Conservation (phyloP, 345 rosid genomes). For the Pistacia vera region DNA sequence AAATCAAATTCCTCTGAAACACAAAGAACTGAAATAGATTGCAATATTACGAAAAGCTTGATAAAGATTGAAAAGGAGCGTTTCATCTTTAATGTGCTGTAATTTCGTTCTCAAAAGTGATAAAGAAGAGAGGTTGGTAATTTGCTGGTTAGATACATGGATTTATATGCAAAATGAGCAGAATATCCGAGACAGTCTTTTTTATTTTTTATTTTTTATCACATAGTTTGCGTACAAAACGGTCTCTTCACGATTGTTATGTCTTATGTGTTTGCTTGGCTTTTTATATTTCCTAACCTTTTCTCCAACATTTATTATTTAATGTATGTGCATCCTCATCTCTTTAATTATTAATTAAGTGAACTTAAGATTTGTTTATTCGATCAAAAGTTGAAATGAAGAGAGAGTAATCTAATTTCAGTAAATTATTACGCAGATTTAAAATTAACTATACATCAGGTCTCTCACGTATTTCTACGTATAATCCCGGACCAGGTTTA, state of each 20-base stretch:
- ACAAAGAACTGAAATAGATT: constrained; percentile 44
- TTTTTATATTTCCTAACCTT: neutral
- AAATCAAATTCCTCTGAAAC: constrained; percentile 65
- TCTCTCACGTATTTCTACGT: too few species aligned
- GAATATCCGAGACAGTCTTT: neutral
- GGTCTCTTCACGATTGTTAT: neutral
- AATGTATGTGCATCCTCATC: too few species aligned
- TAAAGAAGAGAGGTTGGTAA: neutral
- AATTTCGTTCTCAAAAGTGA: neutral
- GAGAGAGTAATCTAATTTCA: too few species aligned
- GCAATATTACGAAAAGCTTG: constrained; percentile 40
- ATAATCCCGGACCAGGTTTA: too few species aligned
- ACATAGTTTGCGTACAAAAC: neutral
- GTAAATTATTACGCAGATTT: too few species aligned
- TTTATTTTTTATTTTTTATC: neutral
- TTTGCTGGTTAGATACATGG: neutral
- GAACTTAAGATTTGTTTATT: too few species aligned
- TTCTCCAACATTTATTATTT: neutral
- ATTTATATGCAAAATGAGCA: constrained; percentile 3
- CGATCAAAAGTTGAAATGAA: too few species aligned
- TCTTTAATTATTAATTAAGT: too few species aligned
- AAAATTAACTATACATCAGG: too few species aligned
- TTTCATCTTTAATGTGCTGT: constrained; percentile 20
- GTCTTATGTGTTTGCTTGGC: neutral
- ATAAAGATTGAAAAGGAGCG: constrained; percentile 24